Conservation (phyloP, 805 yeast genomes). For the Kazachstania psychrophila region DNA sequence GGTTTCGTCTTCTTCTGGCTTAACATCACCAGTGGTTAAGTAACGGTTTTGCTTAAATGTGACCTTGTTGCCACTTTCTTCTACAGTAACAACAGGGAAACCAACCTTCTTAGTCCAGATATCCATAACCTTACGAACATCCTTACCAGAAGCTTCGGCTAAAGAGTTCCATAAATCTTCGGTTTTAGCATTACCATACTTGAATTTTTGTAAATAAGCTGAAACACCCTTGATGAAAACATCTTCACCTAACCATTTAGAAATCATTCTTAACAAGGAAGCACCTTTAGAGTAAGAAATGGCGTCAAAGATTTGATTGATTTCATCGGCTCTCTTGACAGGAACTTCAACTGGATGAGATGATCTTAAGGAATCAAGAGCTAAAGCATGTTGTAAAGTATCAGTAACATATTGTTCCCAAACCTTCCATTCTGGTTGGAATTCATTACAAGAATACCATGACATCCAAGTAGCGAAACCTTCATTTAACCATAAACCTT, state of each 20-base stretch:
- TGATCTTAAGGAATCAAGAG: slow-evolving; percentile 68
- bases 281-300: slow-evolving; percentile 80
- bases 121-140: slow-evolving; percentile 65
- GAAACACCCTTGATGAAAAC: slow-evolving; percentile 72
- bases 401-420: slow-evolving; percentile 78
- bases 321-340: slow-evolving; percentile 66
- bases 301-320: slow-evolving; percentile 78
- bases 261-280: slow-evolving; percentile 67
- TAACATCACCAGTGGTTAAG: slow-evolving; percentile 69
- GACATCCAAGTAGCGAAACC: slow-evolving; percentile 91
- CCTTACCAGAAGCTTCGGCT: slow-evolving; percentile 59
- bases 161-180: slow-evolving; percentile 70
- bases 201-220: slow-evolving; percentile 62
- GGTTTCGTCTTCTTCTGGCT: slow-evolving; percentile 60
- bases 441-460: slow-evolving; percentile 69
- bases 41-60: slow-evolving; percentile 63
- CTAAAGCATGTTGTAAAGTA: slow-evolving; percentile 64
- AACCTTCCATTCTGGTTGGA: slow-evolving; percentile 79
- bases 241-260: slow-evolving; percentile 72
- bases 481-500: slow-evolving; percentile 80
- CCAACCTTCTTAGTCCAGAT: slow-evolving; percentile 77
- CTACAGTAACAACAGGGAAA: slow-evolving; percentile 61
- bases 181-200: slow-evolving; percentile 70
- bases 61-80: slow-evolving; percentile 45
- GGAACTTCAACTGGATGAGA: slow-evolving; percentile 85